These are phyloP conservation scores for Polygonum maritimum DNA, from an alignment of 148 eudicot genomes.

Conservation along the genomic window DNA sequence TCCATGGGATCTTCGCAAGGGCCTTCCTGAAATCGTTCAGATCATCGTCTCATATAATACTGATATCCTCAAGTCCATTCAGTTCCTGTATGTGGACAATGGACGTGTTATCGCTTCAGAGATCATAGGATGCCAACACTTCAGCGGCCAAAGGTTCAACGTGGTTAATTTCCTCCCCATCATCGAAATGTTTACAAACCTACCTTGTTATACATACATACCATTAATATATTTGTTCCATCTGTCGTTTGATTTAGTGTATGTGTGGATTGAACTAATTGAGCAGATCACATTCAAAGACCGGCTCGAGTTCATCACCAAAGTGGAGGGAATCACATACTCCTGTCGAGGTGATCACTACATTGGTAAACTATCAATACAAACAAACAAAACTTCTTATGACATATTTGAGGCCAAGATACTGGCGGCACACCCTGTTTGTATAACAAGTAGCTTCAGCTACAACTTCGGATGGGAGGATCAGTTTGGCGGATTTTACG, in stretches of 20 bases:
- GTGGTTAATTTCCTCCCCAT: neutral
- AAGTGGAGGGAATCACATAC: neutral
- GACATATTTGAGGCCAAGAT: neutral
- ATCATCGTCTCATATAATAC: neutral
- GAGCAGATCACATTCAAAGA: neutral
- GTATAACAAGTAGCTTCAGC: neutral
- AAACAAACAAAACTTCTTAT: neutral
- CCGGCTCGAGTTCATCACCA: neutral
- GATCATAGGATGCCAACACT: neutral
- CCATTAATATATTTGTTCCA: too few species aligned
- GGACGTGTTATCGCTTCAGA: neutral
- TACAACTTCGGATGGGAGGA: neutral
- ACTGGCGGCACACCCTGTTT: neutral
- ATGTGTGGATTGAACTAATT: too few species aligned
- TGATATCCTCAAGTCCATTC: neutral
- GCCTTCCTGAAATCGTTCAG: neutral
- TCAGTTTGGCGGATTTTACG: neutral
- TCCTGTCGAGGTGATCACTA: fast-evolving
- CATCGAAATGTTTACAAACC: too few species aligned
- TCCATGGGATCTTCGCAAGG: neutral
- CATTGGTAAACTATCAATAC: neutral
- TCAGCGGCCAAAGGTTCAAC: neutral
- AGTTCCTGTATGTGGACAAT: neutral
- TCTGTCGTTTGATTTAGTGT: too few species aligned
- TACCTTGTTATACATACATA: too few species aligned